A percentile compares a stretch with the other conserved stretches of the same genome.
phyloP scores from a whole-genome alignment of 345 rosid genomes.

The Stellera chamaejasme region DNA sequence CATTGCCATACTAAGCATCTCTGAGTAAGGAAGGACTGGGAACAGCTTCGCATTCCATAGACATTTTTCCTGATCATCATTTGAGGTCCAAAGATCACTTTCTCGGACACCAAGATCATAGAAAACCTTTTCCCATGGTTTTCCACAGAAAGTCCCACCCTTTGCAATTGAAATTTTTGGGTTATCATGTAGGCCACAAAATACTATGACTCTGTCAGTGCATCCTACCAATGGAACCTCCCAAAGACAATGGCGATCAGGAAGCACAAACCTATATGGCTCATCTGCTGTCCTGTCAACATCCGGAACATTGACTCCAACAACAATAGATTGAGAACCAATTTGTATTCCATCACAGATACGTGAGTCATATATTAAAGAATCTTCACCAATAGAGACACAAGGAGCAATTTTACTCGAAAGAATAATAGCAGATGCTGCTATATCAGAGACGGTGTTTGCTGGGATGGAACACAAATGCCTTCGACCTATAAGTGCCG shows the following conservation, averaged over 20 bases:
- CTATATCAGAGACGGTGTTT: conserved; percentile 81
- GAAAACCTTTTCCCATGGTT: conserved; percentile 74
- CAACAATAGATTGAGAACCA: conserved; percentile 87
- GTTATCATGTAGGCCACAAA: conserved; percentile 93
- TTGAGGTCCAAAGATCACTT: conserved; percentile 65
- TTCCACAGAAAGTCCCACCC: conserved; percentile 90
- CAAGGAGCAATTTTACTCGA: conserved; percentile 84
- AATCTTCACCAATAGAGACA: conserved; percentile 89
- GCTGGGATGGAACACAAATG: conserved; percentile 95
- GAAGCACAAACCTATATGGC: conserved; percentile 67
- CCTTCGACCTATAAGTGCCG: conserved; percentile 82
- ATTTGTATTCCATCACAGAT: conserved; percentile 71
- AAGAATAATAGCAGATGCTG: conserved; percentile 79
- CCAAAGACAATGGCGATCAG: conserved; percentile 97
- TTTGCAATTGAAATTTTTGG: conserved; percentile 55
- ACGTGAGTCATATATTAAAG: conserved; percentile 74
- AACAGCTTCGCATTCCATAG: conserved; percentile 92
- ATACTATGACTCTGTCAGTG: conserved; percentile 62
- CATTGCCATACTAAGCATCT: conserved; percentile 70
- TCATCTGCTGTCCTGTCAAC: conserved; percentile 22
- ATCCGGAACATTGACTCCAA: conserved; percentile 63
- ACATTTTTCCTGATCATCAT: conserved; percentile 51
- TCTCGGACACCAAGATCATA: conserved; percentile 64
- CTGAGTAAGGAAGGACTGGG: conserved; percentile 60
- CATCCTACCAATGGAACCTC: conserved; percentile 84